Conservation (phyloP, 805 yeast species). For the Scheffersomyces stipitis region DNA sequence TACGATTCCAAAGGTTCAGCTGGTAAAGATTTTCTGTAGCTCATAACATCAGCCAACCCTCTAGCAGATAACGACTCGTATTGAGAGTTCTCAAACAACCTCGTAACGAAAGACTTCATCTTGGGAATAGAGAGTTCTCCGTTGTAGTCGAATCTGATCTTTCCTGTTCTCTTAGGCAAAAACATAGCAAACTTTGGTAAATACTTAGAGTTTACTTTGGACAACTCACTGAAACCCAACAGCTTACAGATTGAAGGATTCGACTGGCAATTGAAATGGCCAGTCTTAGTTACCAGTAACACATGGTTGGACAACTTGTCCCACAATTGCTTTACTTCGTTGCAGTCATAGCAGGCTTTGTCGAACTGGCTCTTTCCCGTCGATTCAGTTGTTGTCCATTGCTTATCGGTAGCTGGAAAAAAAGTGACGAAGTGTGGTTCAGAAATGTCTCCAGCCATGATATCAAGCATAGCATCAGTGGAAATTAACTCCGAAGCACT, state of each 20-base stretch:
- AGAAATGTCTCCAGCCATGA: conserved; percentile 50
- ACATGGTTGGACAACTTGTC: conserved; percentile 52
- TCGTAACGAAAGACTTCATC: conserved; percentile 45
- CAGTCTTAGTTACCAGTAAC: conserved; percentile 37
- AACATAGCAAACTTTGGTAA: conserved; percentile 50
- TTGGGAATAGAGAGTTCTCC: conserved; percentile 28
- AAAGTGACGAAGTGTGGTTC: conserved; percentile 61
- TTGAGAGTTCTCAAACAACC: conserved; percentile 47
- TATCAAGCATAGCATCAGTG: conserved; percentile 42
- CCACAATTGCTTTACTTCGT: conserved; percentile 58
- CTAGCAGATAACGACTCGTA: conserved; percentile 32
- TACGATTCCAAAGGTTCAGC: conserved; percentile 28
- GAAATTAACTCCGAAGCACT: conserved; percentile 41
- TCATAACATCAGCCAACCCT: conserved; percentile 31
- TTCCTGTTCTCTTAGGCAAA: conserved; percentile 50
- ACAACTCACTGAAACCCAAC: conserved; percentile 44
- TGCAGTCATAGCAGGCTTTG: conserved; percentile 46
- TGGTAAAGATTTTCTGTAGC: conserved; percentile 27
- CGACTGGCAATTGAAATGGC: conserved; percentile 60
- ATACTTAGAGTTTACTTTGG: conserved; percentile 9
- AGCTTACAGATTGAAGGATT: conserved; percentile 52
- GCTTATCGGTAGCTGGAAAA: conserved; percentile 57
- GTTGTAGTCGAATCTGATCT: conserved; percentile 48
- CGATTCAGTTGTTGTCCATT: conserved; percentile 31
- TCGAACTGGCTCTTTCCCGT: conserved; percentile 36